Evolutionary conservation across 73 alveolate species (phyloP).

Genomic region (Paramecium octaurelia): DNA sequence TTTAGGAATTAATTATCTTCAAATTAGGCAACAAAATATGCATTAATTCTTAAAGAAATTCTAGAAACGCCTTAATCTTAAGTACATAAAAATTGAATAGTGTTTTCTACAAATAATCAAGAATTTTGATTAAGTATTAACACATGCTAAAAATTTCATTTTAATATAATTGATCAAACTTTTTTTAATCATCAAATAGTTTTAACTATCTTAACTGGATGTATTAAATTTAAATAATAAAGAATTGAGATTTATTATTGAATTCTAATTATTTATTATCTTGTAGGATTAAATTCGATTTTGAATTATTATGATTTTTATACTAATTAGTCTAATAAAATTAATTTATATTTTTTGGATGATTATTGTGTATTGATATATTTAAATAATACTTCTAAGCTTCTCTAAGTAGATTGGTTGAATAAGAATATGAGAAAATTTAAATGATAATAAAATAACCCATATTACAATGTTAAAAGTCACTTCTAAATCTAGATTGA

Average conservation of each 20-base stretch:
- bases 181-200: background rate
- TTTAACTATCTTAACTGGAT: background rate
- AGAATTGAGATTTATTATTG: background rate
- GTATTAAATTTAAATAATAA: background rate
- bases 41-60: too few relatives aligned
- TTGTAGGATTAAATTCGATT: background rate
- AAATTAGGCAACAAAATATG: too few relatives aligned
- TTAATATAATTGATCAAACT: too few relatives aligned
- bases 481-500: background rate
- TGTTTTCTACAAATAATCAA: too few relatives aligned
- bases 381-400: background rate
- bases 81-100: too few relatives aligned
- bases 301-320: background rate
- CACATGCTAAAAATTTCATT: background rate
- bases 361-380: background rate
- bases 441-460: background rate
- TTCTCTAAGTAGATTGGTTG: background rate
- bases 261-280: background rate
- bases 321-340: background rate
- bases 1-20: too few relatives aligned
- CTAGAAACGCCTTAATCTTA: too few relatives aligned
- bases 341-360: background rate
- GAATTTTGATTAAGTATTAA: background rate
- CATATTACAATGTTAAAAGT: background rate
- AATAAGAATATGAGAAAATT: background rate